A percentile compares a stretch with the other conserved stretches of the same genome.
Conservation (phyloP, 169 alveolate species). For the Plasmodium knowlesi region DNA sequence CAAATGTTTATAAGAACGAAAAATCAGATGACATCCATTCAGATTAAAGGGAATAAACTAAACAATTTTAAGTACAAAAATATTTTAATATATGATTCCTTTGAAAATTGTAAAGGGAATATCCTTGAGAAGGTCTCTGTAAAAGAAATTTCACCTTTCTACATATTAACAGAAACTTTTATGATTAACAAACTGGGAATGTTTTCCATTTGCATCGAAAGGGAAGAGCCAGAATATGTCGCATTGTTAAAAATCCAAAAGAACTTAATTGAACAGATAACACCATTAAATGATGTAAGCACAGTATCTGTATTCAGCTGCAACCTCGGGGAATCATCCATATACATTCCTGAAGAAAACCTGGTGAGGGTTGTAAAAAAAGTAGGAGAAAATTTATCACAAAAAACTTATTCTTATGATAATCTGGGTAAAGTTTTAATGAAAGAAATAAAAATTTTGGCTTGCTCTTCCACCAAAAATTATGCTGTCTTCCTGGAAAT, state of each 20-base stretch:
- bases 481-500: slow-evolving; percentile 7
- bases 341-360: not conserved
- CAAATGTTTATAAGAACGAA: slow-evolving; percentile 26
- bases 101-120: slow-evolving; percentile 8
- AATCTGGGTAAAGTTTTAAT: not conserved
- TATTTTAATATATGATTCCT: slow-evolving; percentile 2
- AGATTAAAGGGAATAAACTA: slow-evolving; percentile 5
- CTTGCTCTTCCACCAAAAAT: not conserved
- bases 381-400: not conserved
- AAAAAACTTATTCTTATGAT: not conserved
- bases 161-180: slow-evolving; percentile 30
- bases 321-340: not conserved
- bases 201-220: slow-evolving; percentile 13
- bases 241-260: slow-evolving; percentile 43
- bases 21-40: not conserved
- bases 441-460: not conserved
- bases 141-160: not conserved
- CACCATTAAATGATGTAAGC: not conserved
- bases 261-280: slow-evolving; percentile 27
- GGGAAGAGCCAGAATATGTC: not conserved
- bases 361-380: not conserved
- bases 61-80: not conserved
- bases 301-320: slow-evolving; percentile 37
- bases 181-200: slow-evolving; percentile 2
- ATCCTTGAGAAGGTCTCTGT: not conserved